phyloP scores from a whole-genome alignment of 202 grass and related monocot species.

The Panicum virgatum region DNA sequence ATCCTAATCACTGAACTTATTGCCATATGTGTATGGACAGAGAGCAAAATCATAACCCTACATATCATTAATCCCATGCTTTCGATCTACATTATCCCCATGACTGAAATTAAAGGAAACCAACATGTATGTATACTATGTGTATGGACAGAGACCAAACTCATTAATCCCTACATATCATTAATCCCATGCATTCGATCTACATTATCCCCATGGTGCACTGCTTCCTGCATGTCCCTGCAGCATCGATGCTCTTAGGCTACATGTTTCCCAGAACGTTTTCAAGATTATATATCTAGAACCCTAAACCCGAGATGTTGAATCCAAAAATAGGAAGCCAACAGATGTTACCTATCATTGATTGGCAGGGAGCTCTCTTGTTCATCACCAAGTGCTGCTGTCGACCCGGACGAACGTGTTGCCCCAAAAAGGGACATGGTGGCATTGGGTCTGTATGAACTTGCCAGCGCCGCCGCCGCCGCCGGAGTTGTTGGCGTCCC shows the following conservation, averaged over 20 bases:
- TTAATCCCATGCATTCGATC: not conserved
- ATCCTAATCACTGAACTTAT: too few relatives aligned
- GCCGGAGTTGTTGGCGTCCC: too few relatives aligned
- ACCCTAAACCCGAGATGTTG: not conserved
- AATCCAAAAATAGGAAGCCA: not conserved
- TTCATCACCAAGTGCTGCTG: too few relatives aligned
- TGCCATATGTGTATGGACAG: too few relatives aligned
- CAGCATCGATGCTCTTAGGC: not conserved
- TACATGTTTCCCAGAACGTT: too few relatives aligned
- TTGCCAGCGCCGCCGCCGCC: too few relatives aligned
- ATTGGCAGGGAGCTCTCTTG: not conserved
- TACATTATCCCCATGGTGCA: not conserved
- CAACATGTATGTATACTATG: not conserved
- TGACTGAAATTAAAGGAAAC: not conserved
- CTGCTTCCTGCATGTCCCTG: not conserved
- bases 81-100: not conserved
- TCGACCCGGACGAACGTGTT: too few relatives aligned
- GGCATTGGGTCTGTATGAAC: too few relatives aligned
- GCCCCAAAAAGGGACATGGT: too few relatives aligned
- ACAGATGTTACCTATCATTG: too few relatives aligned
- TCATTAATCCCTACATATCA: not conserved
- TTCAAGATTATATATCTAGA: too few relatives aligned
- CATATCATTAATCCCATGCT: not conserved
- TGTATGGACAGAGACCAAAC: not conserved
- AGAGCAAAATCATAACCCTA: too few relatives aligned